Conservation (phyloP, 2,329 filamentous ascomycete species). For the Botrytis porri region DNA sequence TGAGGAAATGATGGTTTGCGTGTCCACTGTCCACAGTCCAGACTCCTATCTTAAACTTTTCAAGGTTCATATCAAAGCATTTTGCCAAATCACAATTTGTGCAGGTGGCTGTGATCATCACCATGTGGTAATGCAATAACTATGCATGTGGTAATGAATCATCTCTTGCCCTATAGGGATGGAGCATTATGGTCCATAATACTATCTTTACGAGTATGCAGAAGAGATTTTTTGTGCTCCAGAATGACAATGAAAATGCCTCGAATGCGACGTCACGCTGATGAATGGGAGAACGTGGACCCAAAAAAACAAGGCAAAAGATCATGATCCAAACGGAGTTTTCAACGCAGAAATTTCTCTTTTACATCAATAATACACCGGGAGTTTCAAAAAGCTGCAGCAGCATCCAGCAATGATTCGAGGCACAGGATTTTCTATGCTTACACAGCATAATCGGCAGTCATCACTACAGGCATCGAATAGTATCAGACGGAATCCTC, state of each 20-base stretch:
- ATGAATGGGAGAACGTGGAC: not conserved
- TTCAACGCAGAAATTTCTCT: not conserved
- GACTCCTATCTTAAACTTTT: not conserved
- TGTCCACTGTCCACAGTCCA: conserved; percentile 3
- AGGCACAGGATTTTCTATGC: not conserved
- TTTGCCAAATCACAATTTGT: not conserved
- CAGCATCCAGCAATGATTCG: not conserved
- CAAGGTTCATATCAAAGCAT: not conserved
- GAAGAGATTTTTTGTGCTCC: conserved; percentile 5
- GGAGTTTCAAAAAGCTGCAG: not conserved
- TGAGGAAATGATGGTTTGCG: conserved; percentile 1
- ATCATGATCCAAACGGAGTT: not conserved
- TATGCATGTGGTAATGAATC: conserved; percentile 7
- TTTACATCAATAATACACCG: not conserved
- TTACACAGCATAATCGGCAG: not conserved
- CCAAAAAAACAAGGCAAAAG: not conserved
- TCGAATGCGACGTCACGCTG: conserved; percentile 5
- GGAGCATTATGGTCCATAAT: not conserved
- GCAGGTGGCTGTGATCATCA: not conserved
- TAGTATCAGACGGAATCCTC: not conserved
- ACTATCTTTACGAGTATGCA: conserved; percentile 14
- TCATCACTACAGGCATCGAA: not conserved
- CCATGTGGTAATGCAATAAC: not conserved
- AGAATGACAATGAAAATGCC: conserved; percentile 1
- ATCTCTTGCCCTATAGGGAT: not conserved